Conservation (phyloP, 345 rosid species). For the Rhodamnia rubescens region DNA sequence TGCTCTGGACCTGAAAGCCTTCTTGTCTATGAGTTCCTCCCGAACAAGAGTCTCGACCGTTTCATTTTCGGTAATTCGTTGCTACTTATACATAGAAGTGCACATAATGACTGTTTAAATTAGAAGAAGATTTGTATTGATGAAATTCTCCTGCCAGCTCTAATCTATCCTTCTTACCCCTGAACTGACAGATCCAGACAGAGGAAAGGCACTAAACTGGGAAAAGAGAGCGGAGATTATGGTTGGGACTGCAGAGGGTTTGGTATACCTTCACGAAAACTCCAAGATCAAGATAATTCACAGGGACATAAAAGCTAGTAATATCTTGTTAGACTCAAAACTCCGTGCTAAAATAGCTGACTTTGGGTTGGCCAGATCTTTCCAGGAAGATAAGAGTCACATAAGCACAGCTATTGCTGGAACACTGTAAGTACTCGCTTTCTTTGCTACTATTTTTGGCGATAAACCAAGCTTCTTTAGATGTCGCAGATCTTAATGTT, state of each 20-base stretch:
- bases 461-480: neutral
- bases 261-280: slow-evolving; percentile 75
- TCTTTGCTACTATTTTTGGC: neutral
- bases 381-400: slow-evolving; percentile 84
- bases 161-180: neutral
- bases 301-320: slow-evolving; percentile 89
- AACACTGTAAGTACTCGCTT: slow-evolving; percentile 54
- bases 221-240: slow-evolving; percentile 48
- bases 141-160: neutral
- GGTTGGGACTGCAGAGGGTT: slow-evolving; percentile 82
- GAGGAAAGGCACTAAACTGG: slow-evolving; percentile 61
- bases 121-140: neutral
- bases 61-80: slow-evolving; percentile 53
- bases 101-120: neutral
- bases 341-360: slow-evolving; percentile 91
- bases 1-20: slow-evolving; percentile 95
- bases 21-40: slow-evolving; percentile 76
- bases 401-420: slow-evolving; percentile 98
- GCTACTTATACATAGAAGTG: neutral
- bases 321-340: slow-evolving; percentile 64
- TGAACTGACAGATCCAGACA: slow-evolving; percentile 39
- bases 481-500: neutral
- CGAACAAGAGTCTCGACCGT: slow-evolving; percentile 77
- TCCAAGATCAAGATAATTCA: slow-evolving; percentile 62
- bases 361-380: slow-evolving; percentile 89